These are phyloP conservation scores for Royoungia palumana DNA, from an alignment of 768 basidiomycete species.

Conservation along the genomic window DNA sequence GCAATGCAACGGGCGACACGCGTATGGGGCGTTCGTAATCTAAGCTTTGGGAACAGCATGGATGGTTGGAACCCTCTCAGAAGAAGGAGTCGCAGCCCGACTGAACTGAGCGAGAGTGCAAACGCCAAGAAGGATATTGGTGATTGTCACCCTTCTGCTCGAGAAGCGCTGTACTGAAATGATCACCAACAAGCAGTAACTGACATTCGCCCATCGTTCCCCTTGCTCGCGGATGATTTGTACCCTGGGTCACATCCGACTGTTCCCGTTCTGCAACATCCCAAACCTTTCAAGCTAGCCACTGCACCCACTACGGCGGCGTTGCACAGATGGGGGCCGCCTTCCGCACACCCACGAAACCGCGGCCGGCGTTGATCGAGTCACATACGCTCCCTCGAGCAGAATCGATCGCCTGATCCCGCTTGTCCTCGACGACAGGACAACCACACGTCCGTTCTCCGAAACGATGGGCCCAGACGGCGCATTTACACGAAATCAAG, in stretches of 20 bases:
- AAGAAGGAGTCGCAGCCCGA: slow-evolving; percentile 33
- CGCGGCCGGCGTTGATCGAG: slow-evolving; percentile 13
- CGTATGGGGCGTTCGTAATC: slow-evolving; percentile 55
- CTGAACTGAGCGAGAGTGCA: slow-evolving; percentile 8
- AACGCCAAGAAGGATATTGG: slow-evolving; percentile 14
- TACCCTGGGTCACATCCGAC: background rate
- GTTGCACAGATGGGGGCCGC: slow-evolving; percentile 8
- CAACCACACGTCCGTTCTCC: slow-evolving; percentile 33
- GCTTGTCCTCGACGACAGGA: slow-evolving; percentile 21
- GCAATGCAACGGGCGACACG: slow-evolving; percentile 32
- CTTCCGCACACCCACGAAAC: slow-evolving; percentile 24
- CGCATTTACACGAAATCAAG: slow-evolving; percentile 67
- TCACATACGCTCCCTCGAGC: slow-evolving; percentile 25
- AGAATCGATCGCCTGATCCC: slow-evolving; percentile 18
- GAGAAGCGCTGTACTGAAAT: background rate
- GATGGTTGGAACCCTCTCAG: slow-evolving; percentile 22
- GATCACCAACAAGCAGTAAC: background rate
- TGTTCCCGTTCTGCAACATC: background rate
- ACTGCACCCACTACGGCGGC: background rate
- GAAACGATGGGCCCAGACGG: slow-evolving; percentile 59
- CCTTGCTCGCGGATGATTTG: background rate
- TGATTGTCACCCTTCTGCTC: background rate
- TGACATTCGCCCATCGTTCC: slow-evolving; percentile 1
- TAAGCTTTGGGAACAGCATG: slow-evolving; percentile 57
- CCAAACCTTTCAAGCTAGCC: background rate